Evolutionary conservation across 208 protist genomes (phyloP).

Genomic region (Trichomonas vaginalis): DNA sequence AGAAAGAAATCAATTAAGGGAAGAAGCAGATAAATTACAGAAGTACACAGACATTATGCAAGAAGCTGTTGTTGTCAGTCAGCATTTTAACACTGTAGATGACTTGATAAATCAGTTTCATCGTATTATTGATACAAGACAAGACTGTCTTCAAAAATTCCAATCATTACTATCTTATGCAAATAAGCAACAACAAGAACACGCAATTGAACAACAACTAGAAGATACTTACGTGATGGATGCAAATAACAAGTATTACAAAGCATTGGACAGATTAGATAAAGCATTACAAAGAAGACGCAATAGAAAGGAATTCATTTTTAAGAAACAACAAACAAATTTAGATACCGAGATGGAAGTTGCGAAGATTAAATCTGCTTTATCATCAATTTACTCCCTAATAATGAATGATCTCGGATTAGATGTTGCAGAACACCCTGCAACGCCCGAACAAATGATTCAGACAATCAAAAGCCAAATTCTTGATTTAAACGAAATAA

Average conservation of each 20-base stretch:
- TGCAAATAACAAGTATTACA: neutral
- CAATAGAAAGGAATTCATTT: neutral
- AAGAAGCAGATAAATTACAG: neutral
- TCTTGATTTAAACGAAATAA: neutral
- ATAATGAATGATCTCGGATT: neutral
- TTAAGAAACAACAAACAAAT: neutral
- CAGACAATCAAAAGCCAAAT: neutral
- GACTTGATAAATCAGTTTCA: neutral
- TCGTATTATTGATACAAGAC: neutral
- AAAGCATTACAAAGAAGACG: neutral
- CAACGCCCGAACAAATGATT: neutral
- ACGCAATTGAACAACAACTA: neutral
- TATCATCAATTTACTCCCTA: neutral
- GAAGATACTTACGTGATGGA: neutral
- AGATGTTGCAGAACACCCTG: neutral
- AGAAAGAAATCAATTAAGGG: neutral
- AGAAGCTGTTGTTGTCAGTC: neutral
- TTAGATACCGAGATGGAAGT: neutral
- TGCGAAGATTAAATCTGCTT: neutral
- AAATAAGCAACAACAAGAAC: neutral
- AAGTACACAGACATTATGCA: neutral
- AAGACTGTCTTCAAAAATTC: neutral
- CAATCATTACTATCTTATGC: neutral
- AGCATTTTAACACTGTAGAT: neutral
- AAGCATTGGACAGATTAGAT: neutral